A percentile compares a stretch with the other conserved stretches of the same genome.
Evolutionary conservation across 2,329 filamentous ascomycete genomes (phyloP).

Genomic region (Aspergillus viridinutans): DNA sequence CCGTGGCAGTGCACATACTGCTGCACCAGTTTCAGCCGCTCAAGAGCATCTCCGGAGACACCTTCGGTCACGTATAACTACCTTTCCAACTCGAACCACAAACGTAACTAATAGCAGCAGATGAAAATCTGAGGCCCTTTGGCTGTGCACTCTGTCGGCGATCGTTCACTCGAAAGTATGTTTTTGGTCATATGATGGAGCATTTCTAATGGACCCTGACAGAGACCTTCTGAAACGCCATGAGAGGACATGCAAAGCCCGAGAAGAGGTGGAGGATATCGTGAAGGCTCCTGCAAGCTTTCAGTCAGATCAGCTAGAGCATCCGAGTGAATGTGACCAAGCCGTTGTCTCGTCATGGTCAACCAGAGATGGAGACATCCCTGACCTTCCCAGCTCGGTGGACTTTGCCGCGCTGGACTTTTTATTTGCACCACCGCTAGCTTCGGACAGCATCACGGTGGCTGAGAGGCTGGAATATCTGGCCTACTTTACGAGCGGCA

Average conservation of each 20-base stretch:
- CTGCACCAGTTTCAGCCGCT: slow-evolving; percentile 14
- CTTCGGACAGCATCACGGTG: slow-evolving; percentile 8
- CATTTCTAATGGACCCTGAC: background rate
- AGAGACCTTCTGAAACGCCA: slow-evolving; percentile 21
- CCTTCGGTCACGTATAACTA: slow-evolving; percentile 14
- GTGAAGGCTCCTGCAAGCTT: background rate
- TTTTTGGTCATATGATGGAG: background rate
- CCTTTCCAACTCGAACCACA: background rate
- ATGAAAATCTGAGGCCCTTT: slow-evolving; percentile 13
- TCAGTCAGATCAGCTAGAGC: background rate
- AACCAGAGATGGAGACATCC: background rate
- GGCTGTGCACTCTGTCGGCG: slow-evolving; percentile 12
- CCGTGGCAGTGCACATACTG: slow-evolving; percentile 14
- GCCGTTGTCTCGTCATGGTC: background rate
- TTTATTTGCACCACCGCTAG: slow-evolving; percentile 9
- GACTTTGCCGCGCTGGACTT: slow-evolving; percentile 17
- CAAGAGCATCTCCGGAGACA: slow-evolving; percentile 20
- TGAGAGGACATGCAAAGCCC: slow-evolving; percentile 17
- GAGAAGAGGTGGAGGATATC: background rate
- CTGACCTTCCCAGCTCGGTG: slow-evolving; percentile 2
- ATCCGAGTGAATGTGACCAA: background rate
- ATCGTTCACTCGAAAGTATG: slow-evolving; percentile 18
- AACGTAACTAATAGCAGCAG: slow-evolving; percentile 5
- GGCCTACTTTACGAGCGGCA: slow-evolving; percentile 19
- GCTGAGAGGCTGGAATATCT: slow-evolving; percentile 19